Percentiles rank a stretch among this genome's conserved stretches.
phyloP scores from a whole-genome alignment of 177 flowering plant species.

The Vitis hybrid region DNA sequence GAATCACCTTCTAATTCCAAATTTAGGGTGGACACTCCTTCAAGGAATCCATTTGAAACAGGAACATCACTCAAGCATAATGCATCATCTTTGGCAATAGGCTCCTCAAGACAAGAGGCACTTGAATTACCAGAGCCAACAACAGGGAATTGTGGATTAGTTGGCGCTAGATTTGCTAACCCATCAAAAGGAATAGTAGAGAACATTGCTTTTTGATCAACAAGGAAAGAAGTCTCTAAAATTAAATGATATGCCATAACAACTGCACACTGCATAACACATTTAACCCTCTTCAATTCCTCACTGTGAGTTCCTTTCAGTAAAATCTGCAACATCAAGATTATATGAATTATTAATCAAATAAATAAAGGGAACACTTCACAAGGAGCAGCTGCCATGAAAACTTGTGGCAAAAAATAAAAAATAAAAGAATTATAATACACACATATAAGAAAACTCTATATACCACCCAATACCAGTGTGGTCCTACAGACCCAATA shows the following conservation, averaged over 20 bases:
- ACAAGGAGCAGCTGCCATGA: neutral
- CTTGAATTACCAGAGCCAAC: slow-evolving; percentile 19
- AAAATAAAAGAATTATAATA: neutral
- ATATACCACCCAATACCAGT: too few species aligned
- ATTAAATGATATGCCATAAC: slow-evolving; percentile 81
- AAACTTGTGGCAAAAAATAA: neutral
- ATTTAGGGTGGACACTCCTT: slow-evolving; percentile 14
- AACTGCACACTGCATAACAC: slow-evolving; percentile 72
- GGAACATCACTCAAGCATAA: slow-evolving; percentile 28
- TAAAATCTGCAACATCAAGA: slow-evolving; percentile 61
- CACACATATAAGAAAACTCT: too few species aligned
- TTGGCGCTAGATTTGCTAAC: slow-evolving; percentile 15
- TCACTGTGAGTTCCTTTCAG: slow-evolving; percentile 84
- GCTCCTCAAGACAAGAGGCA: slow-evolving; percentile 20
- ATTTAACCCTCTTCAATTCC: slow-evolving; percentile 79
- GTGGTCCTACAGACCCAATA: too few species aligned
- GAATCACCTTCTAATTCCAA: slow-evolving; percentile 20
- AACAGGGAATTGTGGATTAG: slow-evolving; percentile 17
- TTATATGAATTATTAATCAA: neutral
- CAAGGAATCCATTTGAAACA: slow-evolving; percentile 33
- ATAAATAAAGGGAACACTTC: neutral
- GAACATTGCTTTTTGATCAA: slow-evolving; percentile 77
- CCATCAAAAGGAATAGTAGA: slow-evolving; percentile 44
- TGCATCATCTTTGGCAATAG: slow-evolving; percentile 13
- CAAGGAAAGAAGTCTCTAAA: slow-evolving; percentile 79